Evolutionary conservation across 345 rosid genomes (phyloP), one percentile per base, ranked within the genome.

Genomic region (Populus alba): DNA sequence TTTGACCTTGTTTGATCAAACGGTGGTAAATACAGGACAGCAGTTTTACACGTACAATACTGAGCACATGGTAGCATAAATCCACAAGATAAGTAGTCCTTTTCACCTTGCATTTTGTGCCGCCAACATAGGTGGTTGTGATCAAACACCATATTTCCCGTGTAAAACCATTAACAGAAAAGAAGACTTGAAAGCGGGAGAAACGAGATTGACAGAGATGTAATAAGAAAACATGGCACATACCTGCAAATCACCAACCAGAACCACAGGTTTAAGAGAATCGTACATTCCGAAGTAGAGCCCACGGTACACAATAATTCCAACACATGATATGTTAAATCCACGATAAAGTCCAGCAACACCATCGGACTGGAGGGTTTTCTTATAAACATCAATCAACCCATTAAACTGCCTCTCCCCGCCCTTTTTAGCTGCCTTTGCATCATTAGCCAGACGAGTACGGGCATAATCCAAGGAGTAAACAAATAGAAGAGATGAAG

Each of bases 201-300:
- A 45, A 27, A 9, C 11, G 35, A n/a, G 33, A 53, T 8, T 5
- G 29, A 45, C 43, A 35, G 11, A 35, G 39, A 47, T 15, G 51
- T 7, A 7, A 75, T 29, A 29, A 39, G 66, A 73, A 47, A 12
- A 35, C 11, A n/a, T 11, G 13, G 37, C 13, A n/a, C 72, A 35
- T 65, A 82, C 85, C 85, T 78, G 79, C 75, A 82, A 38, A n/a
- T 22, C 8, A 23, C 77, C 82, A 35, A 55, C 38, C 79, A 78
- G 35, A 17, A 78, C 51, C 43, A 82, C 85, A n/a, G 85, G 85
- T 51, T 82, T 82, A 5, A 82, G 79, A 38, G 85, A 82, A 68
- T 78, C 82, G 17, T 78, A 78, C 85, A 82, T 71, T 71, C 85
- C 85, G 65, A 78, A 78, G 79, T 78, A 82, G 69, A 82, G 82